Conservation (phyloP, 331 rosid species). For the Stylosanthes scabra region DNA sequence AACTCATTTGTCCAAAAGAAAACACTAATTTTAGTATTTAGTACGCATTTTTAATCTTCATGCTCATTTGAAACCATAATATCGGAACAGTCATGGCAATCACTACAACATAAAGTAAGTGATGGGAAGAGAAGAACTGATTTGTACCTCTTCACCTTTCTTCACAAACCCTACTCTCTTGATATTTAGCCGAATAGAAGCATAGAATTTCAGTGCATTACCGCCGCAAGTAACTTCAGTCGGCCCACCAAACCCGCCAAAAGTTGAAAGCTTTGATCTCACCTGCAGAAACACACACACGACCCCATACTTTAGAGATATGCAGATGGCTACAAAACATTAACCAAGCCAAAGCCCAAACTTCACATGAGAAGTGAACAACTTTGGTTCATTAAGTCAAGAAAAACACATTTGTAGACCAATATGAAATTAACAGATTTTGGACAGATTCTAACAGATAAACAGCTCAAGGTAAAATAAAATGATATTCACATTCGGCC, state of each 20-base stretch:
- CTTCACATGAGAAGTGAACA: constrained; percentile 2
- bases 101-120: constrained; percentile 12
- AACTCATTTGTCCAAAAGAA: constrained; percentile 6
- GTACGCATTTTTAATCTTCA: not conserved
- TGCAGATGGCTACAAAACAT: constrained; percentile 8
- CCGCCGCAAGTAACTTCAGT: constrained; percentile 96
- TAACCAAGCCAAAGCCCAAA: constrained; percentile 3
- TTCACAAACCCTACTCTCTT: constrained; percentile 69
- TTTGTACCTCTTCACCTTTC: constrained; percentile 91
- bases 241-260: constrained; percentile 94
- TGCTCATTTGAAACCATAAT: constrained; percentile 36
- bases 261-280: constrained; percentile 82
- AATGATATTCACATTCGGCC: constrained; percentile 14
- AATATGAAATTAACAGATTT: constrained; percentile 12
- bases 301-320: constrained; percentile 19
- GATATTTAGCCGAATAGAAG: constrained; percentile 86
- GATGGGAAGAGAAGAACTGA: not conserved
- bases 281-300: constrained; percentile 59
- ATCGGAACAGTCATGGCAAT: constrained; percentile 12
- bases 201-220: constrained; percentile 91
- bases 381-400: not conserved
- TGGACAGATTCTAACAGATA: constrained; percentile 3
- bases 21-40: not conserved
- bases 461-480: constrained; percentile 15
- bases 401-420: constrained; percentile 12